Conservation (phyloP, 1,139 yeast genomes). For the Yamadazyma spencermartinsiae region DNA sequence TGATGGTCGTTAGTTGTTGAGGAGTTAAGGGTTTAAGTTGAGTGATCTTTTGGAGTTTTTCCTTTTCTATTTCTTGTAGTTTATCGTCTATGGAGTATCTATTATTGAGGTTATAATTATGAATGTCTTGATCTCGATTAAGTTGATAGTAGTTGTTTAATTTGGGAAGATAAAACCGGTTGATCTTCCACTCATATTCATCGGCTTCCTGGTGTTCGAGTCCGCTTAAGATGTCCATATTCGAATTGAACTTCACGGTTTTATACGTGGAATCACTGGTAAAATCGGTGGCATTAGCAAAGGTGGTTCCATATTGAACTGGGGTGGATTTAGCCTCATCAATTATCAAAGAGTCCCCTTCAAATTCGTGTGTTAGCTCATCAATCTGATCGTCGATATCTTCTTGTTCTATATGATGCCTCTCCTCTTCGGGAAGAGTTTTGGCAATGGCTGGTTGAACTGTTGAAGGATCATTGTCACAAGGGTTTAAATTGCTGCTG, state of each 20-base stretch:
- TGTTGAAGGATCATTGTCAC: too few relatives aligned
- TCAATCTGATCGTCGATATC: slow-evolving; percentile 8
- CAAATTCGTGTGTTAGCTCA: slow-evolving; percentile 8
- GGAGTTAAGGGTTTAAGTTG: slow-evolving; percentile 16
- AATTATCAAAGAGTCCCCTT: slow-evolving; percentile 14
- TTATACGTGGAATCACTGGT: slow-evolving; percentile 10
- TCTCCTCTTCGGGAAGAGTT: too few relatives aligned
- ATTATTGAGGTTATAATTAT: not conserved
- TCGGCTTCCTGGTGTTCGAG: slow-evolving; percentile 1
- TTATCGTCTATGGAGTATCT: slow-evolving; percentile 19
- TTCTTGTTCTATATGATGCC: not conserved
- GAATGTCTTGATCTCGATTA: not conserved
- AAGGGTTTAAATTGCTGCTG: too few relatives aligned
- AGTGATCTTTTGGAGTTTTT: slow-evolving; percentile 16
- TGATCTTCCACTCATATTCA: slow-evolving; percentile 16
- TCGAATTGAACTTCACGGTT: slow-evolving; percentile 11
- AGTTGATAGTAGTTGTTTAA: slow-evolving; percentile 6
- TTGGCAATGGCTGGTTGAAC: too few relatives aligned
- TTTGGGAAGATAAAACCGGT: slow-evolving; percentile 16
- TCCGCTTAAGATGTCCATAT: slow-evolving; percentile 8
- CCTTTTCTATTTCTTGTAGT: slow-evolving; percentile 18
- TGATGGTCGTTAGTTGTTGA: slow-evolving; percentile 23
- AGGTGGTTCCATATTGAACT: slow-evolving; percentile 18
- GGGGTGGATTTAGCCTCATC: slow-evolving; percentile 13
- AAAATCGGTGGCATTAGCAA: slow-evolving; percentile 14